A percentile compares a stretch with the other conserved stretches of the same genome.
Evolutionary conservation across 371 early-diverging fungal genomes (phyloP).

Genomic region (Smittium mucronatum): DNA sequence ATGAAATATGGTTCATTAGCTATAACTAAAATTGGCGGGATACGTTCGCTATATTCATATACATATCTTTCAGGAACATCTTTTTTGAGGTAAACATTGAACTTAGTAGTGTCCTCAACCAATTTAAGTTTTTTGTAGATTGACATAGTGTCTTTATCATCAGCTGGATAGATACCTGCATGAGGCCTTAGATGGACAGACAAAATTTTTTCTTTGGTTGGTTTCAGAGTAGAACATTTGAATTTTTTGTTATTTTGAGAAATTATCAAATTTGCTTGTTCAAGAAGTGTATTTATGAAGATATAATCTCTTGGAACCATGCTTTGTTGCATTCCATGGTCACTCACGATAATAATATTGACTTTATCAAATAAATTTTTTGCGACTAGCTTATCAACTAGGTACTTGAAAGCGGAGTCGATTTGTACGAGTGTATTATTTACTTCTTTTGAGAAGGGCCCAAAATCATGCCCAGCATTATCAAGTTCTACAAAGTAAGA

Average conservation of each 20-base stretch:
- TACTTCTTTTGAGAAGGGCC: conserved; percentile 53
- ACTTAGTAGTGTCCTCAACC: conserved; percentile 40
- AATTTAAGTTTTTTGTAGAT: conserved; percentile 32
- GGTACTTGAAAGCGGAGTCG: conserved; percentile 49
- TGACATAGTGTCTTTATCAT: not conserved
- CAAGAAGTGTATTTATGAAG: not conserved
- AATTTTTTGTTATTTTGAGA: not conserved
- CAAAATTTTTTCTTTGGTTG: not conserved
- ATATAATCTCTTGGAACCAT: conserved; percentile 15
- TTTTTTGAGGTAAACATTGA: conserved; percentile 43
- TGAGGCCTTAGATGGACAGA: not conserved
- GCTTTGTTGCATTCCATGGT: conserved; percentile 78
- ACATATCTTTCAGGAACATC: conserved; percentile 51
- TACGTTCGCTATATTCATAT: conserved; percentile 43
- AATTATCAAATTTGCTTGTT: not conserved
- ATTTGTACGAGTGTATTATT: conserved; percentile 45
- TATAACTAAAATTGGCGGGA: conserved; percentile 59
- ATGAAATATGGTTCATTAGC: not conserved
- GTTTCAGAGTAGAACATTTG: not conserved
- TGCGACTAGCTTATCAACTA: conserved; percentile 40
- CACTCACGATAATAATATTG: conserved; percentile 76
- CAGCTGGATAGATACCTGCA: not conserved
- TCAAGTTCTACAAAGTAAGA: conserved; percentile 78
- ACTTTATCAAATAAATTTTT: conserved; percentile 48
- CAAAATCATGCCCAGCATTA: conserved; percentile 59